A percentile compares a stretch with the other conserved stretches of the same genome.
Conservation (phyloP, 768 basidiomycete species). For the Sistotremastrum suecicum region DNA sequence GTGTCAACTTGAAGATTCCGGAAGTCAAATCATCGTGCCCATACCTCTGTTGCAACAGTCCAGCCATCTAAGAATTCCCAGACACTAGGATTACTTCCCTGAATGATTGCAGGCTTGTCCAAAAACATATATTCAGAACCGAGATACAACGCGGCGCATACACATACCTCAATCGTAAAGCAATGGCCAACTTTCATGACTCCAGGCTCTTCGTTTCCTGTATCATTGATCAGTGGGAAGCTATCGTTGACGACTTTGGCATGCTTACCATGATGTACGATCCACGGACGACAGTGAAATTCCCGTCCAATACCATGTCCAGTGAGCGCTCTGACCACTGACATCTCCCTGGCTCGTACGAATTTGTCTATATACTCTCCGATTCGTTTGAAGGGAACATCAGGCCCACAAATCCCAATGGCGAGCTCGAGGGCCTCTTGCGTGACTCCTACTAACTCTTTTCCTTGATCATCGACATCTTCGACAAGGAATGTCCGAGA, state of each 20-base stretch:
- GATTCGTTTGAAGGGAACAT: slow-evolving; percentile 51
- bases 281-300: slow-evolving; percentile 78
- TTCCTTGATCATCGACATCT: slow-evolving; percentile 56
- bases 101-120: slow-evolving; percentile 57
- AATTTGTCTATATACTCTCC: slow-evolving; percentile 54
- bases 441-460: slow-evolving; percentile 48
- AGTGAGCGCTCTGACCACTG: slow-evolving; percentile 55
- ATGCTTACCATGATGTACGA: slow-evolving; percentile 56
- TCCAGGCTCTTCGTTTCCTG: slow-evolving; percentile 75
- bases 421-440: slow-evolving; percentile 52
- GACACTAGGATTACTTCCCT: slow-evolving; percentile 50
- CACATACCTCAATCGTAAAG: slow-evolving; percentile 77
- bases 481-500: slow-evolving; percentile 76
- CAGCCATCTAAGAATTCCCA: slow-evolving; percentile 87
- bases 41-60: slow-evolving; percentile 80
- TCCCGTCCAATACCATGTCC: slow-evolving; percentile 79
- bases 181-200: slow-evolving; percentile 76
- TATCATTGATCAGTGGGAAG: neutral
- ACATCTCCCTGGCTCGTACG: slow-evolving; percentile 29
- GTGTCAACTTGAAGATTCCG: neutral
- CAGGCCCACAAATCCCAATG: slow-evolving; percentile 65
- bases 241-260: neutral
- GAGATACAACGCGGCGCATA: neutral
- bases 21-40: slow-evolving; percentile 8
- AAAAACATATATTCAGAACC: neutral